These are phyloP conservation scores for Solanum habrochaites DNA, from an alignment of 257 asterid genomes.

Conservation along the genomic window DNA sequence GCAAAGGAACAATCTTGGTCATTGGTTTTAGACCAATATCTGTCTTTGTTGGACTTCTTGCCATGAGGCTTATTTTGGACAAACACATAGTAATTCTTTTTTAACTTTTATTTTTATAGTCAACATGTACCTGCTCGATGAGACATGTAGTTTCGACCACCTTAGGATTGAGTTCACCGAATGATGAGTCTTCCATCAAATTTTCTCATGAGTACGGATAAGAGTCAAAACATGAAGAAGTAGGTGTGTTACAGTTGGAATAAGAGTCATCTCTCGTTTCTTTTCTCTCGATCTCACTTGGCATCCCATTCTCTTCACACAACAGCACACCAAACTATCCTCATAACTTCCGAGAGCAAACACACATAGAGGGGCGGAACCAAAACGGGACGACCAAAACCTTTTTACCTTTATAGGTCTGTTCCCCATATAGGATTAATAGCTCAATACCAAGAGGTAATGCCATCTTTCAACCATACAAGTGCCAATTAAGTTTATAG, in stretches of 20 bases:
- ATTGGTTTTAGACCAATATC: neutral
- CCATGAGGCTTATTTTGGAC: neutral
- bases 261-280: neutral
- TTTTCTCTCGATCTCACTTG: neutral
- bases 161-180: neutral
- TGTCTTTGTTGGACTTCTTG: neutral
- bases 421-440: neutral
- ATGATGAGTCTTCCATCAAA: neutral
- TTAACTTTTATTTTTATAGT: too few species aligned
- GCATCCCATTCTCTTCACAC: neutral
- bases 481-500: neutral
- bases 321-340: neutral
- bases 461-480: neutral
- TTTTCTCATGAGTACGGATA: neutral
- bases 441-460: neutral
- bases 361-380: too few species aligned
- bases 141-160: neutral
- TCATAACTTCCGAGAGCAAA: neutral
- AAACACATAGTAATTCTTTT: neutral
- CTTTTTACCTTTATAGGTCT: neutral
- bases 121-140: neutral
- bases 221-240: neutral
- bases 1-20: neutral
- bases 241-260: neutral
- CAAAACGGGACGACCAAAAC: too few species aligned